Evolutionary conservation across 306 rosid species (phyloP).

Genomic region (Cotoneaster glaucophyllus): DNA sequence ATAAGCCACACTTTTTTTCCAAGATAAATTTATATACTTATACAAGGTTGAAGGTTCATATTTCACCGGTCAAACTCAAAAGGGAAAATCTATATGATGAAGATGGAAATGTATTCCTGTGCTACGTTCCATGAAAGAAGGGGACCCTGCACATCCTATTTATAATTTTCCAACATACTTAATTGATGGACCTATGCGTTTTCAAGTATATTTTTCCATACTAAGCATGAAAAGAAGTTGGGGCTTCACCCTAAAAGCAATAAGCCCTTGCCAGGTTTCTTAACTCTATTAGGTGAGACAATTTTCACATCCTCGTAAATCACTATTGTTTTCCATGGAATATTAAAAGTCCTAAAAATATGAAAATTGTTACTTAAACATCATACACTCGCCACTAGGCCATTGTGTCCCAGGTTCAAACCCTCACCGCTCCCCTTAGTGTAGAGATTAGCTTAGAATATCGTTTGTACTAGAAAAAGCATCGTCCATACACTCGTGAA

Average conservation of each 20-base stretch:
- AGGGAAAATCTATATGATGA: no score
- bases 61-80: not conserved
- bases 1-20: not conserved
- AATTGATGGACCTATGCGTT: not conserved
- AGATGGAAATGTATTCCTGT: not conserved
- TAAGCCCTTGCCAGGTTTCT: not conserved
- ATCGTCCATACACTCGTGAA: not conserved
- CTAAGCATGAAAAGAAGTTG: not conserved
- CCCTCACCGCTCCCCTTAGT: not conserved
- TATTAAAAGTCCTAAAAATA: not conserved
- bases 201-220: not conserved
- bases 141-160: no score
- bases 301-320: not conserved
- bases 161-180: not conserved
- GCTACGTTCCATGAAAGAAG: no score
- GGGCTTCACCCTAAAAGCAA: not conserved
- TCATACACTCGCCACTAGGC: not conserved
- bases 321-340: not conserved
- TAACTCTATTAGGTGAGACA: not conserved
- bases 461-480: not conserved
- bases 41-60: not conserved
- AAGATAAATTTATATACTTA: not conserved
- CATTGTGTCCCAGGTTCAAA: not conserved
- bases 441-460: not conserved
- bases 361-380: not conserved